Evolutionary conservation across 2,329 filamentous ascomycete genomes (phyloP), one percentile per base, ranked within the genome.

Genomic region (Aureobasidium sp.): DNA sequence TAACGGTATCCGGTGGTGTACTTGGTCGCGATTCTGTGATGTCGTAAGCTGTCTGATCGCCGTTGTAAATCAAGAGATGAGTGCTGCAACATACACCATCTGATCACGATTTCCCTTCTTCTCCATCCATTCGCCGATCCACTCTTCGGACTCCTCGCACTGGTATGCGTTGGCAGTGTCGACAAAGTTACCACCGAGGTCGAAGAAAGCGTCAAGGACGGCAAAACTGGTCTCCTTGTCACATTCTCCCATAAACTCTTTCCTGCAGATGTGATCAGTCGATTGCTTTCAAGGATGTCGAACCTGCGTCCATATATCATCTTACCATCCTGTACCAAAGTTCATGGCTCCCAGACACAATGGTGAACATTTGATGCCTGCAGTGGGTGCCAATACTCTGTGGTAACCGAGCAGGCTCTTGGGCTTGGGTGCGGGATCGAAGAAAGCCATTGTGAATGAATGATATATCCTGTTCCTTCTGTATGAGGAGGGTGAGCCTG

Each of bases 141-240:
- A 77, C 22, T 70, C 66, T 67, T 79, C 77, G 20, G 70, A 74
- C 62, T 79, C 70, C 22, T 74, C 74, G 64, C 70, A 67, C 49
- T 76, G 73, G 63, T 78, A 77, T 62, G 72, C 73, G 47, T 65
- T 61, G 5, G 58, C 41, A 3, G 86, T 89, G 71, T 90, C 88
- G 69, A 90, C 86, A 72, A 90, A 90, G 74, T 90, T 90, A 27
- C 88, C 87, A 4, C 85, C 85, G 0, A 85, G 79, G 6, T 81
- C 79, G 63, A 81, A 84, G 74, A 83, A 90, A 69, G 81, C 84
- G 68, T 90, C 87, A 9, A 90, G 79, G 29, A 90, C 83, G 22
- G 78, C 76, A 66, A 88, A 86, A 1, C 82, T 79, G 1, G 80
- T 80, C 55, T 83, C 77, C 70, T 89, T 84, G 70, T 83, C 79